Evolutionary conservation across 495 filamentous ascomycete genomes (phyloP).

Genomic region (Penicillium roqueforti): DNA sequence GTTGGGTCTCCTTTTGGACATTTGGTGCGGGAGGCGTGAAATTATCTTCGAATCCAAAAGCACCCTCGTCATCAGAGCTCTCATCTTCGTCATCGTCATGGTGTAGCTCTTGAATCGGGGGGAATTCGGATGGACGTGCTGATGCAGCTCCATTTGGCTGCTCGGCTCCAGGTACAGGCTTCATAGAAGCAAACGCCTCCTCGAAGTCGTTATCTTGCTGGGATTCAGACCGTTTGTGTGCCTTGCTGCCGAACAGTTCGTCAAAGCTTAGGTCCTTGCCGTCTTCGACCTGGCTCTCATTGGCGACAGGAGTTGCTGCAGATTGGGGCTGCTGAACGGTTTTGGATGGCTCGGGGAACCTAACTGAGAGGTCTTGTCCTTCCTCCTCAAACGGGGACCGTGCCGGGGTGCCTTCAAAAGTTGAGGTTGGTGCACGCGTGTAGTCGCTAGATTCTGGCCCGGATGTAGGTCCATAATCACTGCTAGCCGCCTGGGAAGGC

Average conservation of each 20-base stretch:
- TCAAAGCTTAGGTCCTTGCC: conserved; percentile 43
- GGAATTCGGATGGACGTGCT: conserved; percentile 64
- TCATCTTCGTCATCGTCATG: conserved; percentile 72
- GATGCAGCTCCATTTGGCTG: conserved; percentile 33
- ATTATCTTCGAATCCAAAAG: conserved; percentile 83
- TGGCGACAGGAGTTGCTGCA: conserved; percentile 18
- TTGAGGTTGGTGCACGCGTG: conserved; percentile 20
- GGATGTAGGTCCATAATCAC: conserved; percentile 19
- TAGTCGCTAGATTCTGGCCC: conserved; percentile 23
- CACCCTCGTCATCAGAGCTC: conserved; percentile 64
- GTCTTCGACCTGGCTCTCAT: conserved; percentile 19
- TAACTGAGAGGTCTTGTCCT: conserved; percentile 22
- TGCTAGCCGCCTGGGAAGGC: conserved; percentile 48
- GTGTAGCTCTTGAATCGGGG: conserved; percentile 82
- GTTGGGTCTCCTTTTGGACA: conserved; percentile 20
- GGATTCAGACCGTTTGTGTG: conserved; percentile 52
- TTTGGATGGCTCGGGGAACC: conserved; percentile 27
- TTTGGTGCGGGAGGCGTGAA: conserved; percentile 69
- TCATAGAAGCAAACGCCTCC: conserved; percentile 46
- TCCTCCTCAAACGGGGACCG: conserved; percentile 49
- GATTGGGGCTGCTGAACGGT: conserved; percentile 15
- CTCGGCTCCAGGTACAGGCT: conserved; percentile 19
- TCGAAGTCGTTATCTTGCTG: conserved; percentile 55
- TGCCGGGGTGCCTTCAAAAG: conserved; percentile 16
- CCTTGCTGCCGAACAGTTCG: conserved; percentile 52